These are phyloP conservation scores for Brettanomyces nanus DNA, from an alignment of 805 yeast species.

Conservation along the genomic window DNA sequence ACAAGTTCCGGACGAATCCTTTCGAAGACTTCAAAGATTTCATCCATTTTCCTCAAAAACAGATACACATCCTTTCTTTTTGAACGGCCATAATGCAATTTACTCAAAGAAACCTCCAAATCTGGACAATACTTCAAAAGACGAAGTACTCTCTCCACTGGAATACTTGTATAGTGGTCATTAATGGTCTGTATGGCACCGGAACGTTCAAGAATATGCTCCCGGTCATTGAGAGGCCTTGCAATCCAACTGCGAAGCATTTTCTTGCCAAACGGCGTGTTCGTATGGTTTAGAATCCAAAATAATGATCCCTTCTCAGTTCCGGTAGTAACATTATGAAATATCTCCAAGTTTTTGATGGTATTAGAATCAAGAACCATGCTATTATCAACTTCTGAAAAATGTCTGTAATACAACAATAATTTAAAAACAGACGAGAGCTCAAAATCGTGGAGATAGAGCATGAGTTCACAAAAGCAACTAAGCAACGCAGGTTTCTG, in stretches of 20 bases:
- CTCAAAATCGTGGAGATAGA: slow-evolving; percentile 55
- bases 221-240: slow-evolving; percentile 53
- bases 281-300: slow-evolving; percentile 76
- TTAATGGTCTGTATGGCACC: slow-evolving; percentile 50
- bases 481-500: slow-evolving; percentile 9
- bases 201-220: slow-evolving; percentile 49
- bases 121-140: slow-evolving; percentile 36
- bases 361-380: slow-evolving; percentile 58
- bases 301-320: slow-evolving; percentile 59
- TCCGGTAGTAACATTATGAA: slow-evolving; percentile 51
- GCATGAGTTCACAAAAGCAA: slow-evolving; percentile 37
- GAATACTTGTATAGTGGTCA: slow-evolving; percentile 29
- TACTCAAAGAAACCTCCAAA: slow-evolving; percentile 47
- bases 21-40: slow-evolving; percentile 27
- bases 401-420: slow-evolving; percentile 41
- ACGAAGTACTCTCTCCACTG: slow-evolving; percentile 22
- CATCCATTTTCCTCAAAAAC: slow-evolving; percentile 39
- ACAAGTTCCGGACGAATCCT: slow-evolving; percentile 10
- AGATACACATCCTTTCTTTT: slow-evolving; percentile 52
- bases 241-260: slow-evolving; percentile 64
- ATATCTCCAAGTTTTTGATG: slow-evolving; percentile 65
- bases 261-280: slow-evolving; percentile 69
- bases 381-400: slow-evolving; percentile 40
- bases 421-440: slow-evolving; percentile 49
- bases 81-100: slow-evolving; percentile 51